Evolutionary conservation across 192 early-diverging fungal genomes (phyloP).

Genomic region (Podila minutissima): DNA sequence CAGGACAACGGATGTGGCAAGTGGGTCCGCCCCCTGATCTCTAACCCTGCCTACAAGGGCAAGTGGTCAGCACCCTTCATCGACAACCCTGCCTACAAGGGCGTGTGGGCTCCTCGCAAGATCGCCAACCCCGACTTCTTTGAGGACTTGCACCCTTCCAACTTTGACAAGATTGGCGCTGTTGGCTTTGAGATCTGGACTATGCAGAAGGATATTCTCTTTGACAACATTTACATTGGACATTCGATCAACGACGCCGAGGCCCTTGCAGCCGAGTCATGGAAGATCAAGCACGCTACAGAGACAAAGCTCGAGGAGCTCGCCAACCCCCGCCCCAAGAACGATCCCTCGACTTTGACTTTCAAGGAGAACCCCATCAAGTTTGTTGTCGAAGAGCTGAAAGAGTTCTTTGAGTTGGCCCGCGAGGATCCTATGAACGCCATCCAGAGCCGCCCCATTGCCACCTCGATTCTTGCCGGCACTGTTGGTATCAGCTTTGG

Average conservation of each 20-base stretch:
- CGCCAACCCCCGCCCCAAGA: slow-evolving; percentile 20
- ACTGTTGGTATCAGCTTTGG: slow-evolving; percentile 10
- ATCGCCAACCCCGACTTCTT: slow-evolving; percentile 86
- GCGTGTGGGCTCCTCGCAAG: slow-evolving; percentile 82
- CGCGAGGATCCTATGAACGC: slow-evolving; percentile 17
- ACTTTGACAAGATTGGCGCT: slow-evolving; percentile 78
- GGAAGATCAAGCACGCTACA: slow-evolving; percentile 74
- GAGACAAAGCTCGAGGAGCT: slow-evolving; percentile 69
- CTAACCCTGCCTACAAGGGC: slow-evolving; percentile 88
- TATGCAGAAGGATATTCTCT: slow-evolving; percentile 85
- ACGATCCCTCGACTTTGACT: not conserved
- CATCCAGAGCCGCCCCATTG: slow-evolving; percentile 5
- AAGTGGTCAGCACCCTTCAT: slow-evolving; percentile 86
- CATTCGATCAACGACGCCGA: slow-evolving; percentile 73
- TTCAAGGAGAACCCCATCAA: slow-evolving; percentile 27
- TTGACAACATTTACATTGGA: slow-evolving; percentile 93
- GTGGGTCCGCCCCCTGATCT: slow-evolving; percentile 80
- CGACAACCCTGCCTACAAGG: slow-evolving; percentile 91
- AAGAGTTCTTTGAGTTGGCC: slow-evolving; percentile 15
- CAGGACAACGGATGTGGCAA: slow-evolving; percentile 76
- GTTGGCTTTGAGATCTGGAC: slow-evolving; percentile 94
- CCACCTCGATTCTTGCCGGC: slow-evolving; percentile 4
- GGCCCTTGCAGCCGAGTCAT: slow-evolving; percentile 76
- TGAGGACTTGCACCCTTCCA: slow-evolving; percentile 79
- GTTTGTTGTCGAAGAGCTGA: slow-evolving; percentile 12